Percentiles rank a stretch among this genome's conserved stretches.
Conservation (phyloP, 2,329 filamentous ascomycete species). For the Venturia oleaginea region DNA sequence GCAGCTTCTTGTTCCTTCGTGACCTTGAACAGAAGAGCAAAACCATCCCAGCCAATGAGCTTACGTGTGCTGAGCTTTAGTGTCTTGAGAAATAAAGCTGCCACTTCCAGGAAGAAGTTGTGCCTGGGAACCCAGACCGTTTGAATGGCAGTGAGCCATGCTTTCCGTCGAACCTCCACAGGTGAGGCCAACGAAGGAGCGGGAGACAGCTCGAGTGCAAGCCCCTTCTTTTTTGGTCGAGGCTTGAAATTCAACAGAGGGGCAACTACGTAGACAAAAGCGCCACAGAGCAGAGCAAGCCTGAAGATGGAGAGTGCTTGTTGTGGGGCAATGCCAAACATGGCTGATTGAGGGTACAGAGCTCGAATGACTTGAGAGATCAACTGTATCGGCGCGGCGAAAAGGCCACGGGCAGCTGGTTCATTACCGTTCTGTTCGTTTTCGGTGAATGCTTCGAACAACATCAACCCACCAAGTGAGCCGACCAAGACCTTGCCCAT, state of each 20-base stretch:
- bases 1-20: slow-evolving; percentile 79
- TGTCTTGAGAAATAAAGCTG: slow-evolving; percentile 70
- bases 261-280: slow-evolving; percentile 47
- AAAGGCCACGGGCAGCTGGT: slow-evolving; percentile 32
- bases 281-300: slow-evolving; percentile 42
- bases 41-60: slow-evolving; percentile 65
- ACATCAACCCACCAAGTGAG: slow-evolving; percentile 83
- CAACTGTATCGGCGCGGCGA: slow-evolving; percentile 32
- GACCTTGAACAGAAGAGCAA: slow-evolving; percentile 68
- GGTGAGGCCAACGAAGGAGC: slow-evolving; percentile 70
- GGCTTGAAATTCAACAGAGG: slow-evolving; percentile 49
- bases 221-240: slow-evolving; percentile 40
- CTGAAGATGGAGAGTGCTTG: slow-evolving; percentile 37
- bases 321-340: slow-evolving; percentile 15
- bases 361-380: slow-evolving; percentile 21
- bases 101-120: slow-evolving; percentile 75
- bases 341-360: slow-evolving; percentile 10
- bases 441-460: slow-evolving; percentile 70
- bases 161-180: slow-evolving; percentile 75
- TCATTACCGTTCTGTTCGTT: slow-evolving; percentile 47
- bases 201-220: slow-evolving; percentile 31
- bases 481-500: slow-evolving; percentile 82
- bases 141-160: slow-evolving; percentile 89
- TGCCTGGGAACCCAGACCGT: slow-evolving; percentile 86
- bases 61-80: slow-evolving; percentile 74